Evolutionary conservation across 179 eudicot species (phyloP), one percentile per base, ranked within the genome.

Genomic region (Nepenthes alata): DNA sequence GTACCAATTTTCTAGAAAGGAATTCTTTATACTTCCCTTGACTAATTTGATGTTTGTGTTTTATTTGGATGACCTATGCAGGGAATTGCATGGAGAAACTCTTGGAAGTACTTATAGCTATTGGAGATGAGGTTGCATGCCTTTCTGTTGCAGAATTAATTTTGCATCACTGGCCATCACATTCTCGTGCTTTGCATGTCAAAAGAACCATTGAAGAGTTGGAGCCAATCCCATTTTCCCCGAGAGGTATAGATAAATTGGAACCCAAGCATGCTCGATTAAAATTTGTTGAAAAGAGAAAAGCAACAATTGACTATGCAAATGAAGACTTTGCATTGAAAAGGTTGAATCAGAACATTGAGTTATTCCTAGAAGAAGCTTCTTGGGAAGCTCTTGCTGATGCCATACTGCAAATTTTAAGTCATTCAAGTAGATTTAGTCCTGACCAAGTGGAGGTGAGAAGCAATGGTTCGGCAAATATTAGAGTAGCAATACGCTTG

Each of bases 1-100:
- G 25, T 1, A 14, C 6, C 53, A 47, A n/a, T 5, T 5, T 35
- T 66, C 9, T 41, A 41, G 8, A 4, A 41, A 41, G 45, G 5
- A 7, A 4, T 41, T 41, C 5, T 4, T 41, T 41, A 4, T 41
- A 4, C 45, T 41, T 4, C 55, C 34, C n/a, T 55, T 54, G 14
- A 54, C 4, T 55, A 16, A 38, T 25, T 14, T 55, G 15, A 4
- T 59, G 11, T 41, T 13, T 59, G 10, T 13, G 9, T 12, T 54
- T 13, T 54, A 45, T 57, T 25, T 50, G 70, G 67, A 7, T 53
- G 36, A 49, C 58, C 38, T 60, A 58, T 75, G 65, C 76, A 94
- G 99, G 99, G 99, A 94, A 94, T 69, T 94, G 97, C 78, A 94
- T 90, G 99, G 99, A 94, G 80, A 94, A 94, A 74, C 89, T 94